These are phyloP conservation scores for Breynia disticha DNA, from an alignment of 441 rosid species.

Conservation along the genomic window DNA sequence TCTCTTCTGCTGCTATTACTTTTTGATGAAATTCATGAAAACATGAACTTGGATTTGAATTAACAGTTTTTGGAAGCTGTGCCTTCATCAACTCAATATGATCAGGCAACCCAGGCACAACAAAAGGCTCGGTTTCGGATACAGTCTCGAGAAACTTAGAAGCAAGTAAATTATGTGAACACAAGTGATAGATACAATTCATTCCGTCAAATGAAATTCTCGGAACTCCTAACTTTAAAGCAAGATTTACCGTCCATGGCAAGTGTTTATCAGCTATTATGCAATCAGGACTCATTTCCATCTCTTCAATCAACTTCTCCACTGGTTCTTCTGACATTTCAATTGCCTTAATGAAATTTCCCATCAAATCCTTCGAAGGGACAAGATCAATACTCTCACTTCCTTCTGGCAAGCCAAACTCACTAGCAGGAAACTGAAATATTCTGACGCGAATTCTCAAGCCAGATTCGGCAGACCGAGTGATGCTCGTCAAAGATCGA, in stretches of 20 bases:
- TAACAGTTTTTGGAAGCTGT: not conserved
- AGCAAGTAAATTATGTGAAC: not conserved
- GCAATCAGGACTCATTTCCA: not conserved
- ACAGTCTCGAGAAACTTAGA: not conserved
- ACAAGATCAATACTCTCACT: not conserved
- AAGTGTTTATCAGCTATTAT: not conserved
- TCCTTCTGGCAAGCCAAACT: not conserved
- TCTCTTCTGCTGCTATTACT: conserved; percentile 10
- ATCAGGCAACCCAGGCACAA: conserved; percentile 5
- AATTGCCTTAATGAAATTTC: not conserved
- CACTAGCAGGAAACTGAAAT: not conserved
- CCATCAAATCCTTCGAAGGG: not conserved
- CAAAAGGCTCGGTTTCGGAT: not conserved
- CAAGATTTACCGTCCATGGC: not conserved
- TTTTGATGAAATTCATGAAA: conserved; percentile 2
- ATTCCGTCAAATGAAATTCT: not conserved
- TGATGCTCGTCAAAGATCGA: not conserved
- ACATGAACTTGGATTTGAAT: not conserved
- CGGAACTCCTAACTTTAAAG: not conserved
- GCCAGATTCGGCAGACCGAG: not conserved
- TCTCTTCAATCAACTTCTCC: not conserved
- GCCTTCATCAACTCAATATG: not conserved
- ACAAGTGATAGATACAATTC: not conserved
- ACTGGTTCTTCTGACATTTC: not conserved
- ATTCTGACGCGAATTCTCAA: not conserved